Evolutionary conservation across 371 early-diverging fungal genomes (phyloP), one percentile per base, ranked within the genome.

Genomic region (Rhizopus sp.): DNA sequence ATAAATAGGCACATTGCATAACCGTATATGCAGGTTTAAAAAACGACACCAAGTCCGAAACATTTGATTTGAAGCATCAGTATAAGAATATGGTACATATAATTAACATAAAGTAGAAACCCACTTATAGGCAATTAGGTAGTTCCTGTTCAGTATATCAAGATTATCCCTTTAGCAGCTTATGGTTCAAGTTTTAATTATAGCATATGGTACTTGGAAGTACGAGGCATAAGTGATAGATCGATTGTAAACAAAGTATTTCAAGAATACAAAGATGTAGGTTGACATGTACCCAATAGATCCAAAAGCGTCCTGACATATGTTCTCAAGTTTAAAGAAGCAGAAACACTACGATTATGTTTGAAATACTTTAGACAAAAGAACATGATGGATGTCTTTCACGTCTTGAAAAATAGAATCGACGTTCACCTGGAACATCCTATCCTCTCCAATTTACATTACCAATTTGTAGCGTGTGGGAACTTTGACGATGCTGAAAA

Each of bases 111-210:
- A 41, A 47, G 41, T 15, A 15, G 35, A 34, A 38, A 33, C 12
- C 38, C 23, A 23, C 6, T 10, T 42, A 12, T 46, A 44, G 8
- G 5, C 1, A 6, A 12, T 51, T 58, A 85, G 88, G 64, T 82
- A 39, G 93, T 91, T 59, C 97, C 89, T 45, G 86, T 88, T 49
- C 89, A 85, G 61, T 97, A 90, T 64, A 86, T 99, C 56, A 95
- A 93, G 80, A 95, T 99, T 38, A 90, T 89, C 17, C 99, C 99
- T 17, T 70, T 95, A 41, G 73, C 91, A 50, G 90, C 97, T 3
- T 93, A 88, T 84, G 97, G 94, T 9, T 82, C 92, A 53, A 95
- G 93, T 67, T 97, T 97, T 74, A 95, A 94, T 72, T 96, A 92
- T 71, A 89, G 90, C 53, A 89, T 99, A 16, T 99, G 99, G 99